Evolutionary conservation across 768 basidiomycete species (phyloP).

Genomic region (Agaricus subrufescens): DNA sequence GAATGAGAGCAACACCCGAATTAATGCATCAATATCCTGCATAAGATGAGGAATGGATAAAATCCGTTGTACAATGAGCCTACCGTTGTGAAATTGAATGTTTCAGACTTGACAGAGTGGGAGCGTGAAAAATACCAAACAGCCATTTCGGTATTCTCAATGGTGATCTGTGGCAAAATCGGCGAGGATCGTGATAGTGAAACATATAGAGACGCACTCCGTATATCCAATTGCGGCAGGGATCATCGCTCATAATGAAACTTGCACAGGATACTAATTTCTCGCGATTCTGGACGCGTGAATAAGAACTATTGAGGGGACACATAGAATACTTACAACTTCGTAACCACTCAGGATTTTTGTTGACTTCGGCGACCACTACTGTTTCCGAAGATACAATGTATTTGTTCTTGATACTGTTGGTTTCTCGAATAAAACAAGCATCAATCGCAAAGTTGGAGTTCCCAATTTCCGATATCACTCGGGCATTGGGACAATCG

Average conservation of each 20-base stretch:
- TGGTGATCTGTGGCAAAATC: constrained; percentile 1
- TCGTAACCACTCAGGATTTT: background rate
- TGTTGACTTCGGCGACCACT: constrained; percentile 13
- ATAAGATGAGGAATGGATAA: background rate
- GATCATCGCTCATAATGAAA: background rate
- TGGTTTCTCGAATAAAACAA: constrained; percentile 6
- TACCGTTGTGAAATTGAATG: constrained; percentile 8
- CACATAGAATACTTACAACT: background rate
- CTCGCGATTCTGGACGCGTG: background rate
- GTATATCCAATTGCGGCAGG: background rate
- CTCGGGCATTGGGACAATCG: background rate
- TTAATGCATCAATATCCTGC: background rate
- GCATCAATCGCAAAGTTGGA: constrained; percentile 14
- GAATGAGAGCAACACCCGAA: constrained; percentile 6
- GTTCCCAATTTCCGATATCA: constrained; percentile 10
- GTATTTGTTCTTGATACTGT: background rate
- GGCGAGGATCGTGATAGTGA: background rate
- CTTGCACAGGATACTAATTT: background rate
- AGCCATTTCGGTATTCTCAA: constrained; percentile 5
- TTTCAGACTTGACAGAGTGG: constrained; percentile 7
- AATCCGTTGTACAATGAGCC: too few relatives aligned
- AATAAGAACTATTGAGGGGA: background rate
- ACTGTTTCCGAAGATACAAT: constrained; percentile 3
- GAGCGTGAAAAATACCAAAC: constrained; percentile 11
- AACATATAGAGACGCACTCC: background rate